Evolutionary conservation across 2,329 filamentous ascomycete genomes (phyloP).

Genomic region (Xylogone sp.): DNA sequence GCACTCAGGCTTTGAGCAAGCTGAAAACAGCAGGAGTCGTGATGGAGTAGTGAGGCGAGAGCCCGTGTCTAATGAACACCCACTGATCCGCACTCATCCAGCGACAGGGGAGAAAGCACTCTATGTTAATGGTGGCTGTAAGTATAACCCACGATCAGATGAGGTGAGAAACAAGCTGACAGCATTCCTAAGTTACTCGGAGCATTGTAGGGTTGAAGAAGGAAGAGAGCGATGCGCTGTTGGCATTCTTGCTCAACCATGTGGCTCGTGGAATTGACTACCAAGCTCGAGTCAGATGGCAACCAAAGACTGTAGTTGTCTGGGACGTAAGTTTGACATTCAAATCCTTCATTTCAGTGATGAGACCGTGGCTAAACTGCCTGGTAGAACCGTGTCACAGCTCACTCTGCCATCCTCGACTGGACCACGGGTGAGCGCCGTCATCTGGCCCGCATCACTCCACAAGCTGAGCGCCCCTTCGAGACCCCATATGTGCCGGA

Average conservation of each 20-base stretch:
- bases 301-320: conserved; percentile 71
- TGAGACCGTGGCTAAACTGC: conserved; percentile 10
- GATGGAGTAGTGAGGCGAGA: conserved; percentile 72
- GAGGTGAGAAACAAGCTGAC: neutral
- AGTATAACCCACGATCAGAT: conserved; percentile 28
- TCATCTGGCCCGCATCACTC: conserved; percentile 77
- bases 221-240: conserved; percentile 68
- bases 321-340: conserved; percentile 56
- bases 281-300: conserved; percentile 72
- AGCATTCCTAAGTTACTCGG: conserved; percentile 56
- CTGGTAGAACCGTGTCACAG: conserved; percentile 65
- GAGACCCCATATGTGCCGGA: conserved; percentile 52
- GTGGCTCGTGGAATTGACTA: conserved; percentile 66
- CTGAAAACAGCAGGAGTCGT: conserved; percentile 60
- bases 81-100: conserved; percentile 77
- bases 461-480: conserved; percentile 72
- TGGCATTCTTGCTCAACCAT: conserved; percentile 73
- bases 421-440: conserved; percentile 74
- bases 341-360: neutral
- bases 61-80: conserved; percentile 70
- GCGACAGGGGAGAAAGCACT: conserved; percentile 80
- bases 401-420: conserved; percentile 74
- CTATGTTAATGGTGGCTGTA: conserved; percentile 80
- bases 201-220: conserved; percentile 78
- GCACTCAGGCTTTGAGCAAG: conserved; percentile 81